Evolutionary conservation across 2,329 filamentous ascomycete species (phyloP).

Genomic region (Tricladium varicosporioides): DNA sequence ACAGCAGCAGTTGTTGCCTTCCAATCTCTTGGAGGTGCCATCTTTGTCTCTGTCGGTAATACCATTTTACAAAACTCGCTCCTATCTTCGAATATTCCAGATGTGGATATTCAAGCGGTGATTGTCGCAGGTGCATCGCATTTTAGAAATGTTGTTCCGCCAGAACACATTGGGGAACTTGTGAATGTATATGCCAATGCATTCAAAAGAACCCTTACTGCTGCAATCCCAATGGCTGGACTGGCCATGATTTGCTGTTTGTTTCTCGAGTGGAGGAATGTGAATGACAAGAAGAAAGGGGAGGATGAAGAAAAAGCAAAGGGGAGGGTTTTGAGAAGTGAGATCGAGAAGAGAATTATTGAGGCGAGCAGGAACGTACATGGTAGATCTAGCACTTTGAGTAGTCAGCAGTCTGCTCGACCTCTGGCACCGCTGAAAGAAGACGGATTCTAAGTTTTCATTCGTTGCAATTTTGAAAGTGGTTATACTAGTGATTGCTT

Average conservation of each 20-base stretch:
- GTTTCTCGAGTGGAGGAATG: neutral
- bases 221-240: neutral
- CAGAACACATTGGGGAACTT: neutral
- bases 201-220: neutral
- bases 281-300: neutral
- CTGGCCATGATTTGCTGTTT: neutral
- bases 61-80: slow-evolving; percentile 41
- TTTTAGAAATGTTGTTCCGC: neutral
- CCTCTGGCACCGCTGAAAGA: no score
- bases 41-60: slow-evolving; percentile 47
- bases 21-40: slow-evolving; percentile 44
- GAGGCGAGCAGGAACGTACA: neutral
- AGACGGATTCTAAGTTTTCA: no score
- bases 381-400: no score
- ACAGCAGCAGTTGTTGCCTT: slow-evolving; percentile 42
- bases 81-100: slow-evolving; percentile 21
- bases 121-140: slow-evolving; percentile 14
- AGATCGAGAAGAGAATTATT: neutral
- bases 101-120: slow-evolving; percentile 17
- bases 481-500: no score
- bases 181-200: neutral
- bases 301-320: neutral
- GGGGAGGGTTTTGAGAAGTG: neutral
- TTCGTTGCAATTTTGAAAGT: no score
- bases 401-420: no score